Conservation (phyloP, 2,329 filamentous ascomycete species). For the Tothia fuscella region DNA sequence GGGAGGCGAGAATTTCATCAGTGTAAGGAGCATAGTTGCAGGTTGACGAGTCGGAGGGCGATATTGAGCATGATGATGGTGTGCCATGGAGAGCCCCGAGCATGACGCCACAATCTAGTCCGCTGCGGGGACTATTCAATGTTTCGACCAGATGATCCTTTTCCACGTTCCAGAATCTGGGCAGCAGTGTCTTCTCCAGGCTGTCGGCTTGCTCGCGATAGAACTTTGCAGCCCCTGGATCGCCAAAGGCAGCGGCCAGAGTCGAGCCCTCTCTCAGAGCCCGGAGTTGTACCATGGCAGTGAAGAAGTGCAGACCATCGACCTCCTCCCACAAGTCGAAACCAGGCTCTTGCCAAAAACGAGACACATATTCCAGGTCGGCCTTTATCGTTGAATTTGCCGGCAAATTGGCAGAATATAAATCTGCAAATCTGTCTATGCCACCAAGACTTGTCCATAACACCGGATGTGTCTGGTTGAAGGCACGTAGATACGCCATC, state of each 20-base stretch:
- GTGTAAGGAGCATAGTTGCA: conserved; percentile 24
- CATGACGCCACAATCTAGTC: conserved; percentile 27
- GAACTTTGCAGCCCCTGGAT: conserved; percentile 26
- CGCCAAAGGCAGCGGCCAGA: conserved; percentile 23
- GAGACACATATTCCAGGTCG: conserved; percentile 32
- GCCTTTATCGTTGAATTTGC: conserved; percentile 31
- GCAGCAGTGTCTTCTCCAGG: conserved; percentile 20
- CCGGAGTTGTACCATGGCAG: conserved; percentile 25
- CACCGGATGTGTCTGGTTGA: conserved; percentile 28
- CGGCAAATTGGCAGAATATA: conserved; percentile 27
- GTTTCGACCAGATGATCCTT: conserved; percentile 27
- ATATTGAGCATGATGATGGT: conserved; percentile 13
- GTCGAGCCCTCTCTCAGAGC: conserved; percentile 25
- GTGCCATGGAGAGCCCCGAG: conserved; percentile 27
- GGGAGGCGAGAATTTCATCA: conserved; percentile 26
- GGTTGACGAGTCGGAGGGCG: conserved; percentile 2
- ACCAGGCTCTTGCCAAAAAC: conserved; percentile 28
- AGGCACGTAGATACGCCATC: conserved; percentile 29
- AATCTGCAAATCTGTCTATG: conserved; percentile 13
- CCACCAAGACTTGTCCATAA: conserved; percentile 21
- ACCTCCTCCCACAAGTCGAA: conserved; percentile 37
- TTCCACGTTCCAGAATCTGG: conserved; percentile 26
- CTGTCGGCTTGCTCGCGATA: conserved; percentile 26
- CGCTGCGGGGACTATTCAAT: conserved; percentile 21
- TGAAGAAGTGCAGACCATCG: conserved; percentile 31